A percentile compares a stretch with the other conserved stretches of the same genome.
Evolutionary conservation across 2,329 filamentous ascomycete genomes (phyloP).

Genomic region (Aspergillus oerlinghausenensis): DNA sequence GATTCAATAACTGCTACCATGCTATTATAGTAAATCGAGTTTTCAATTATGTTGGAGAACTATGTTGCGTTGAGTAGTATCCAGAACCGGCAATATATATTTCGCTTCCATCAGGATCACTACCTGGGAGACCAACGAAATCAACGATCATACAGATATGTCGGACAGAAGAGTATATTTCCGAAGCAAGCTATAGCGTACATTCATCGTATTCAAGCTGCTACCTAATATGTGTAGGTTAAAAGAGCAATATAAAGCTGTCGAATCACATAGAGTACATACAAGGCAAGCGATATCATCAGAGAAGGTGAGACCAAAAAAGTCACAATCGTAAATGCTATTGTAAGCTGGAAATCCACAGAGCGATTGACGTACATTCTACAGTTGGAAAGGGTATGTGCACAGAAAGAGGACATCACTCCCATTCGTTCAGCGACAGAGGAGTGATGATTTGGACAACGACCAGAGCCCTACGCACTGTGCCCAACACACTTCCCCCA

Average conservation of each 20-base stretch:
- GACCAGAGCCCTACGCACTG: neutral
- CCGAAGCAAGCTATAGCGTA: neutral
- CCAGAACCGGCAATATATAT: neutral
- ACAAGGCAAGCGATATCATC: neutral
- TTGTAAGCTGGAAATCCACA: neutral
- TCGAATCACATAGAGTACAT: neutral
- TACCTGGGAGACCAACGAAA: neutral
- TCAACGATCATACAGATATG: neutral
- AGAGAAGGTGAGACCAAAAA: neutral
- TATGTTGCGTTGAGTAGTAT: too few species aligned
- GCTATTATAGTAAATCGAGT: neutral
- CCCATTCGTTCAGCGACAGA: neutral
- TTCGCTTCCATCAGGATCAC: neutral
- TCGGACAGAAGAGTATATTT: neutral
- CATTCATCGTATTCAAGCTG: neutral
- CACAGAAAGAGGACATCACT: neutral
- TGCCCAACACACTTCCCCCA: conserved; percentile 42
- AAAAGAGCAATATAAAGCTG: neutral
- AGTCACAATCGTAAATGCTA: neutral
- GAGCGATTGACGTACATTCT: conserved; percentile 6
- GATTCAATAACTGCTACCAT: neutral
- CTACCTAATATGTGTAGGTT: neutral
- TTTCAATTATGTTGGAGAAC: neutral
- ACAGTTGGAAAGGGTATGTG: neutral
- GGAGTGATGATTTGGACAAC: neutral